phyloP scores from a whole-genome alignment of 225 moss, liverwort and hornwort genomes.

The Bryoerythrophyllum caledonicum region DNA sequence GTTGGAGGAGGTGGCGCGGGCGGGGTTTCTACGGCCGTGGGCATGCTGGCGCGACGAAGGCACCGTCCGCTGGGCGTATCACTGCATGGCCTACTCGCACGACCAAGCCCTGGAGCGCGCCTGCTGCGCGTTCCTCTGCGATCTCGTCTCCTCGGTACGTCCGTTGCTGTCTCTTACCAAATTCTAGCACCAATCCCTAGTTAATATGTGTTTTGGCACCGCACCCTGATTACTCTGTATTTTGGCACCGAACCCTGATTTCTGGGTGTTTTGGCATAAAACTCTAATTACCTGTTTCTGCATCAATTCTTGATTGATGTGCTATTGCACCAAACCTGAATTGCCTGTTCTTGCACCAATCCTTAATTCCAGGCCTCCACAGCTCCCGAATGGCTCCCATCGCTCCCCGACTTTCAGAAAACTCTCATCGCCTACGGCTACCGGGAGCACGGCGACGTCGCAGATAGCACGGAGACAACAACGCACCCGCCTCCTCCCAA shows the following conservation, averaged over 20 bases:
- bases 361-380: conserved; percentile 30
- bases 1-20: conserved; percentile 33
- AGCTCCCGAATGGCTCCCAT: conserved; percentile 49
- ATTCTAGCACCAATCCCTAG: too few species aligned
- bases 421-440: conserved; percentile 49
- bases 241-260: too few species aligned
- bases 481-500: too few species aligned
- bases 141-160: conserved; percentile 39
- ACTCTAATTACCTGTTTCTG: too few species aligned
- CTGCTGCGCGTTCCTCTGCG: conserved; percentile 40
- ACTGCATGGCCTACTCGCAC: conserved; percentile 43
- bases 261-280: too few species aligned
- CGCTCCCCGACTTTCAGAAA: conserved; percentile 35
- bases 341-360: neutral
- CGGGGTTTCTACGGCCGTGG: conserved; percentile 48
- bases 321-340: too few species aligned
- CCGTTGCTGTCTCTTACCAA: neutral
- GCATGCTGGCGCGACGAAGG: conserved; percentile 43
- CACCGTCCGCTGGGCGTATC: conserved; percentile 47
- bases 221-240: too few species aligned
- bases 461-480: conserved; percentile 14
- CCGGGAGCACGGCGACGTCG: conserved; percentile 10
- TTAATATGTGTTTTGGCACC: too few species aligned
- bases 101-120: conserved; percentile 44
- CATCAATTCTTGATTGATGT: too few species aligned